Conservation (phyloP, 305 asterid species). For the Salvia sclarea region DNA sequence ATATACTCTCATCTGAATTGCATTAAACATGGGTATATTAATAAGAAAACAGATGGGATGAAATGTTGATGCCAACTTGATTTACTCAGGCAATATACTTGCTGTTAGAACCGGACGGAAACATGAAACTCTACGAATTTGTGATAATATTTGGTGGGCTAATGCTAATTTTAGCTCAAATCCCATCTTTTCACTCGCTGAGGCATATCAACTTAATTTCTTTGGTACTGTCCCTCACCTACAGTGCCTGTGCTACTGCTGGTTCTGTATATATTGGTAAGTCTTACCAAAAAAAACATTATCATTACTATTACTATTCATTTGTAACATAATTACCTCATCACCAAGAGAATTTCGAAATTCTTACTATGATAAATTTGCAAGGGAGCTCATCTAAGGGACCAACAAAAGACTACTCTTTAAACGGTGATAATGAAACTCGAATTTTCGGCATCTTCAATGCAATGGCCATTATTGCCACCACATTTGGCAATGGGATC, state of each 20-base stretch:
- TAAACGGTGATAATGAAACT: constrained; percentile 43
- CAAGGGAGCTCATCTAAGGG: constrained; percentile 76
- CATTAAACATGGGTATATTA: no score
- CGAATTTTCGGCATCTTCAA: constrained; percentile 65
- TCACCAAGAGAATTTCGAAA: not conserved
- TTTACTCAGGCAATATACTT: constrained; percentile 65
- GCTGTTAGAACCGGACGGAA: constrained; percentile 59
- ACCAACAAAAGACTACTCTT: constrained; percentile 64
- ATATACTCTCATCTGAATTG: no score
- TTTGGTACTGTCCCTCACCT: constrained; percentile 59
- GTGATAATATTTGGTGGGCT: constrained; percentile 76
- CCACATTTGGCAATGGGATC: constrained; percentile 90
- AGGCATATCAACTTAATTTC: constrained; percentile 87
- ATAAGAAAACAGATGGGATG: no score
- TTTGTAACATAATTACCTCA: not conserved
- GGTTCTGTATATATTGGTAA: constrained; percentile 83
- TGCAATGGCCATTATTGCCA: constrained; percentile 84
- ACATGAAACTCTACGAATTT: constrained; percentile 64
- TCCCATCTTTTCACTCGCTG: constrained; percentile 93
- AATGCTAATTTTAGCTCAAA: constrained; percentile 81
- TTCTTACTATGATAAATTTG: not conserved
- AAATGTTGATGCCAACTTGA: no score
- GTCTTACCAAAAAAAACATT: not conserved
- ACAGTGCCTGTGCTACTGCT: constrained; percentile 84
- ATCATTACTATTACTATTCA: no score